Evolutionary conservation across 2,329 filamentous ascomycete genomes (phyloP), one percentile per base, ranked within the genome.

Genomic region (Stagonosporopsis tanaceti): DNA sequence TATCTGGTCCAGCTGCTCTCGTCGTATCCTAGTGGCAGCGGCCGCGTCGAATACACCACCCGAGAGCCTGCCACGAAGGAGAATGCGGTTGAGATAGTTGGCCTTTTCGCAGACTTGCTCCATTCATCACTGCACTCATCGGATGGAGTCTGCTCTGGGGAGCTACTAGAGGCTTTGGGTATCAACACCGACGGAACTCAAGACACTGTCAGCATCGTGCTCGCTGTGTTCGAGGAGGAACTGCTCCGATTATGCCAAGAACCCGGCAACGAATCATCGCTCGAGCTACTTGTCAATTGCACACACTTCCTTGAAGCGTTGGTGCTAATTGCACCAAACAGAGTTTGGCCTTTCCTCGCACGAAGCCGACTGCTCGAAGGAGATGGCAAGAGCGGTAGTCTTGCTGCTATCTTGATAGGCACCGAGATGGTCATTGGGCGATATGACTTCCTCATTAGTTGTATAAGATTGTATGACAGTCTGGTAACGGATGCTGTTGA

Each of bases 281-380:
- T 88, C 39, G 85, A 87, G 34, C 82, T 96, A 27, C 82, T 89
- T 2, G 84, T 93, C 45, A 87, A 90, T 24, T 96, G 92, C 72
- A 78, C 93, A 22, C 89, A 92, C 50, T 97, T 98, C 68, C 80
- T 96, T 35, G 85, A 90, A 64, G 87, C 89, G 2, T 79, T 96
- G 17, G 77, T 95, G 25, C 82, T 84, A 9, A 66, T 90, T n/a
- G 86, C 89, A 48, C 94, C 95, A 0, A 90, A 90, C 54, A 85
- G 93, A 58, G 88, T 97, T 6, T 98, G 95, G 93, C 93, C 94
- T 3, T 91, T 94, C 73, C 84, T 99, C 67, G 87, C 89, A 3
- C 87, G 92, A 55, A 96, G 92, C 73, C 87, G 89, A 61, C 80
- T 99, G 17, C 82, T 99, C 42, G 90, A 90, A 65, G 85, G 88